Percentiles rank a stretch among this genome's conserved stretches.
These are phyloP conservation scores for Neurospora pannonica DNA, from an alignment of 495 filamentous ascomycete genomes.

Conservation along the genomic window DNA sequence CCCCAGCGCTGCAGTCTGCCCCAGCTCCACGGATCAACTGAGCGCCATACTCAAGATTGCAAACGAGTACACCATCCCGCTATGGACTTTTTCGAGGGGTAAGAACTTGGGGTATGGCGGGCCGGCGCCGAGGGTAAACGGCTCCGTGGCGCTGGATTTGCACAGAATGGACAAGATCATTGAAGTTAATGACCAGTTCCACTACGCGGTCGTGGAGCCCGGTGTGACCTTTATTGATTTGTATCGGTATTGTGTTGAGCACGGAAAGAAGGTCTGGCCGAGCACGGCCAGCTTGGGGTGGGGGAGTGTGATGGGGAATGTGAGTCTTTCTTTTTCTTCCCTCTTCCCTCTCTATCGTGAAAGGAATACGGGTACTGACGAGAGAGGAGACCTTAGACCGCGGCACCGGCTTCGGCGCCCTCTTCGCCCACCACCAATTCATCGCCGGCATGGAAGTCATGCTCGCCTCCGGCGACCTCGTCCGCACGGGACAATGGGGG, in stretches of 20 bases:
- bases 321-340: constrained; percentile 9
- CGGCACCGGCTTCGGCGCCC: constrained; percentile 36
- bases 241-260: constrained; percentile 39
- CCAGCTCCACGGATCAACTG: constrained; percentile 30
- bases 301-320: constrained; percentile 48
- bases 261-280: constrained; percentile 44
- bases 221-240: constrained; percentile 47
- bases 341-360: neutral
- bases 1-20: constrained; percentile 35
- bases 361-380: too few relatives aligned
- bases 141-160: constrained; percentile 45
- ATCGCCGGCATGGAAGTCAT: constrained; percentile 42
- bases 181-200: constrained; percentile 44
- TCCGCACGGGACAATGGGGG: constrained; percentile 43
- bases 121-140: constrained; percentile 41
- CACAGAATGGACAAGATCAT: constrained; percentile 47
- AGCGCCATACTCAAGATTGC: constrained; percentile 29
- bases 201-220: constrained; percentile 46
- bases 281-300: constrained; percentile 48
- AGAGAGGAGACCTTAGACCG: constrained; percentile 35
- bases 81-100: constrained; percentile 43
- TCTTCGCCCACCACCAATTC: constrained; percentile 39
- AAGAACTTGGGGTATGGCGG: constrained; percentile 51
- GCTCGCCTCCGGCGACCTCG: constrained; percentile 36
- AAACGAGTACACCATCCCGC: constrained; percentile 38